These are phyloP conservation scores for Scheffersomyces quercinus DNA, from an alignment of 1,139 yeast genomes.

Conservation along the genomic window DNA sequence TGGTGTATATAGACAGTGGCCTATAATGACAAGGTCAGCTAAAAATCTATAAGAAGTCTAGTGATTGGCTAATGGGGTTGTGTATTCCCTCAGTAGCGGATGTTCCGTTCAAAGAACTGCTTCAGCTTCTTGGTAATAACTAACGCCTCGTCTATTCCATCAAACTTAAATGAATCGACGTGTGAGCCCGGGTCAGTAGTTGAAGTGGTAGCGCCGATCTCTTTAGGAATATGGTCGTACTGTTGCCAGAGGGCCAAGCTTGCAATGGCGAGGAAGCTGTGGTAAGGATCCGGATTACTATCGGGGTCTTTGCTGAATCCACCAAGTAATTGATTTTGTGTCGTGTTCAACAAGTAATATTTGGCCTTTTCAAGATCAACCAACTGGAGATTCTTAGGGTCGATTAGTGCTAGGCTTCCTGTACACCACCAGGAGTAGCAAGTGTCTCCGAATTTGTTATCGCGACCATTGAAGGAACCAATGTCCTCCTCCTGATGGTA, in stretches of 20 bases:
- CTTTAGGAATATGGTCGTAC: not conserved
- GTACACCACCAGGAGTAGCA: constrained; percentile 92
- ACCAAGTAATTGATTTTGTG: constrained; percentile 70
- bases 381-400: constrained; percentile 22
- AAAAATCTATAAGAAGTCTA: too few relatives aligned
- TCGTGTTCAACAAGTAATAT: constrained; percentile 52
- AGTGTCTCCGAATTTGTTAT: constrained; percentile 82
- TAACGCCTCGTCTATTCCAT: constrained; percentile 25
- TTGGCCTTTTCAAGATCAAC: constrained; percentile 39
- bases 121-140: constrained; percentile 26
- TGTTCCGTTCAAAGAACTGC: constrained; percentile 12
- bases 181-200: too few relatives aligned
- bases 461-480: constrained; percentile 90
- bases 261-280: constrained; percentile 62
- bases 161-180: constrained; percentile 9
- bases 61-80: too few relatives aligned
- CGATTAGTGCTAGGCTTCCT: constrained; percentile 55
- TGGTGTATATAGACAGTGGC: too few relatives aligned
- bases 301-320: constrained; percentile 78
- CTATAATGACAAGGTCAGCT: too few relatives aligned
- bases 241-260: constrained; percentile 49
- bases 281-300: constrained; percentile 69
- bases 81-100: not conserved
- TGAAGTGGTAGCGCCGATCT: too few relatives aligned
- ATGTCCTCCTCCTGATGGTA: constrained; percentile 48